Base-by-base conservation (phyloP, 768 basidiomycete species). In the Lentinula sp. region DNA sequence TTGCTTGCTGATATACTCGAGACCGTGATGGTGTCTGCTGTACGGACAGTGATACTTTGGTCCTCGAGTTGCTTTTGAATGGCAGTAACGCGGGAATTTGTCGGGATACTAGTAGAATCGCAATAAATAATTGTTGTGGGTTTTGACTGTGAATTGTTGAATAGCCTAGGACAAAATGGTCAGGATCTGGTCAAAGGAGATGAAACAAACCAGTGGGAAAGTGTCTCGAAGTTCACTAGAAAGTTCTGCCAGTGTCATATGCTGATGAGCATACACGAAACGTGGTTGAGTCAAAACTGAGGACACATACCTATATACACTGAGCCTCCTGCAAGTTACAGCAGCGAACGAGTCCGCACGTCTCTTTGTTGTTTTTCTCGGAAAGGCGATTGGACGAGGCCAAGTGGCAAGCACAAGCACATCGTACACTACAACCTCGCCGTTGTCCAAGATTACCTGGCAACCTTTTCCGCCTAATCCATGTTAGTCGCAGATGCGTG, bases 391-490 rank as follows among this genome's bases (percentile, higher is more conserved):
- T 0, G 82, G 80, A 0, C 81, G 85, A 11, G 71, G 67, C 84
- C 84, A 89, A 4, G 64, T 75, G 0, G 85, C 80, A 37, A 90
- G 70, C 40, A 90, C 76, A 46, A 91, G 80, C 21, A 80, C 70
- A 10, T 78, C 77, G 69, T 84, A 91, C 7, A 71, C 68, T 11
- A 89, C 61, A 18, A 67, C 68, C 54, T 84, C 77, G 37, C 84
- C 85, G 62, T 74, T 71, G 8, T 74, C 75, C 8, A 90, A 76
- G 5, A 78, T 71, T 5, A 89, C 76, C 21, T 67, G 61, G 0
- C 79, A 74, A n/a, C 77, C 76, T 1, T 68, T 61, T 9, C 65
- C 70, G 28, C 1, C 23, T 18, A 58, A 32, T 68, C 59, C 35
- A 77, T 74, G 5, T 71, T 69, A 43, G 62, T 65, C 32, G 78